Percentiles rank a stretch among this genome's conserved stretches.
Evolutionary conservation across 1,284 basidiomycete genomes (phyloP).

Genomic region (Paramarasmius palmivorus): DNA sequence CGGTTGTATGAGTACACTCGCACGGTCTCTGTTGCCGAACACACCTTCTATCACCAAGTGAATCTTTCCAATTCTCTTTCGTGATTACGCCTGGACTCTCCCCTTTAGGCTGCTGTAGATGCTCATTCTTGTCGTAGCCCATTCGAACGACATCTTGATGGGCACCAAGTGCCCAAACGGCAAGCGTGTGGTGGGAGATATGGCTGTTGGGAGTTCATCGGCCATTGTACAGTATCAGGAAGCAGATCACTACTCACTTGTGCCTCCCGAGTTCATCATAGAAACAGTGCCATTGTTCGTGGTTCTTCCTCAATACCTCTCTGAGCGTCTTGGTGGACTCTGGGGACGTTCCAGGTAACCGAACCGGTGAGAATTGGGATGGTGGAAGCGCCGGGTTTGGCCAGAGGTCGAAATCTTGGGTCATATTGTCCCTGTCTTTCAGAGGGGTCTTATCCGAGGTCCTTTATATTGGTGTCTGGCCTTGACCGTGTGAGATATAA

Average conservation of each 20-base stretch:
- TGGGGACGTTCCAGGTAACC: conserved; percentile 28
- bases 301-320: conserved; percentile 38
- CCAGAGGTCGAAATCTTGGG: neutral
- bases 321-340: conserved; percentile 35
- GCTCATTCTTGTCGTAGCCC: conserved; percentile 41
- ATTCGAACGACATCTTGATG: conserved; percentile 37
- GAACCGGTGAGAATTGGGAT: neutral
- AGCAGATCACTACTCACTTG: conserved; percentile 38
- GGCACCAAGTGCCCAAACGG: conserved; percentile 51
- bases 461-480: no score
- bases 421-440: no score
- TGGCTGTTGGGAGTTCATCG: conserved; percentile 35
- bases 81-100: conserved; percentile 43
- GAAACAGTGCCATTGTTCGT: conserved; percentile 44
- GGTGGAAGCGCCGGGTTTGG: conserved; percentile 1
- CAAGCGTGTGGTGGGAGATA: conserved; percentile 50
- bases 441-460: no score
- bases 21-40: conserved; percentile 10
- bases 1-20: neutral
- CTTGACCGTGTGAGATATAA: no score
- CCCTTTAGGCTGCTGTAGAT: conserved; percentile 37
- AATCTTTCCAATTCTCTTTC: conserved; percentile 43
- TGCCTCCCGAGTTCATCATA: conserved; percentile 43
- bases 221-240: neutral
- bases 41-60: conserved; percentile 49